Evolutionary conservation across 176 grass and related monocot genomes (phyloP), one percentile per base, ranked within the genome.

Genomic region (Carex scoparia): DNA sequence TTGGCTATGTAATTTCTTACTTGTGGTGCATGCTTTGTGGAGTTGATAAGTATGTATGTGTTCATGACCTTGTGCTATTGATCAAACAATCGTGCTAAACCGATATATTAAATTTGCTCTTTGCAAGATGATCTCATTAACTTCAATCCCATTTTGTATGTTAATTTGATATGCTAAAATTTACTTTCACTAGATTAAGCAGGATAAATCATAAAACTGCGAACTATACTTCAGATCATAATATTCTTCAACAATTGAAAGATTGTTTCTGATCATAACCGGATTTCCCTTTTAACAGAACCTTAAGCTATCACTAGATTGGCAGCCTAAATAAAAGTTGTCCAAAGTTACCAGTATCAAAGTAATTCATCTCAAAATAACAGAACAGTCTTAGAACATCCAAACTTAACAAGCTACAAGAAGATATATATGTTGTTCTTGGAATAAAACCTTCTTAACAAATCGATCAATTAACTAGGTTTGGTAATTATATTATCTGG

Each of bases 401-500:
- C 7, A 49, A 49, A 49, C 8, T 49, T 49, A 49, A 49, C 46
- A 49, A 49, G 46, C 46, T 10, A 49, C 46, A 49, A 49, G 10
- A 67, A 67, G 23, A 23, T 23, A 23, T 10, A 35, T 14, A 35
- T 67, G 4, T 35, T 67, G 65, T 67, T 67, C 65, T 32, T 35
- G 19, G 35, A n/a, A 44, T 46, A 70, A 15, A 70, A 19, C 38
- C 38, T 23, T 71, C 37, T 18, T 46, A 71, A 16, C 9, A 64
- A 30, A 18, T 32, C 7, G 65, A 69, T 37, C 65, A 69, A 69
- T 37, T 33, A 69, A 9, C 35, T 4, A 91, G 87, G 87, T 92
- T 97, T 66, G 94, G 92, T 0, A 88, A 90, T 86, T 97, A 91
- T 88, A 91, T 46, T 46, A 8, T 8, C 42, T 6, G 42, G 42